Conservation (phyloP, 768 basidiomycete species). For the Boletus fagicola region DNA sequence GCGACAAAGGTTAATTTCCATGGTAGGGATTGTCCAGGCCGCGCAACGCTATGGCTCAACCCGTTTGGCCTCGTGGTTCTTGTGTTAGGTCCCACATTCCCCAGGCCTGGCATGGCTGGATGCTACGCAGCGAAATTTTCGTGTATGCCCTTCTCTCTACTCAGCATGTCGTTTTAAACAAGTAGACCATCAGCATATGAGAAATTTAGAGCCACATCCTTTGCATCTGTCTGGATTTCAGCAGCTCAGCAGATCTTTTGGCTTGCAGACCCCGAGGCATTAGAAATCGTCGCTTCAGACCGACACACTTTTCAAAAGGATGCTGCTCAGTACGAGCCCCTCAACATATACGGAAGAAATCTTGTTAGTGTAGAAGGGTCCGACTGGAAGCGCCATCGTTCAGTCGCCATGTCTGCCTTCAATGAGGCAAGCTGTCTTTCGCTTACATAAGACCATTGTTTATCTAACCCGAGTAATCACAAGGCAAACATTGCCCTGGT, state of each 20-base stretch:
- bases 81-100: slow-evolving; percentile 33
- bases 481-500: slow-evolving; percentile 49
- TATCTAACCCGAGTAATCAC: not conserved
- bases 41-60: slow-evolving; percentile 27
- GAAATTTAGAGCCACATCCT: slow-evolving; percentile 39
- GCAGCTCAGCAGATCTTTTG: slow-evolving; percentile 36
- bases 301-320: slow-evolving; percentile 42
- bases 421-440: slow-evolving; percentile 37
- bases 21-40: slow-evolving; percentile 23
- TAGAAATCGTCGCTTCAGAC: slow-evolving; percentile 36
- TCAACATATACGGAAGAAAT: slow-evolving; percentile 49
- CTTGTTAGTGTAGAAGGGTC: slow-evolving; percentile 42
- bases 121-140: slow-evolving; percentile 36
- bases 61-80: slow-evolving; percentile 33
- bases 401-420: slow-evolving; percentile 47
- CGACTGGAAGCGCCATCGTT: slow-evolving; percentile 49
- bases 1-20: not conserved
- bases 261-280: slow-evolving; percentile 44
- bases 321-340: slow-evolving; percentile 36
- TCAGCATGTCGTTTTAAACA: not conserved
- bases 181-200: slow-evolving; percentile 33
- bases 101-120: slow-evolving; percentile 35
- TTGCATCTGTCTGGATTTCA: slow-evolving; percentile 37
- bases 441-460: not conserved
- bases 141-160: slow-evolving; percentile 26